Evolutionary conservation across 306 rosid species (phyloP), one percentile per base, ranked within the genome.

Genomic region (Nissolia schottii): DNA sequence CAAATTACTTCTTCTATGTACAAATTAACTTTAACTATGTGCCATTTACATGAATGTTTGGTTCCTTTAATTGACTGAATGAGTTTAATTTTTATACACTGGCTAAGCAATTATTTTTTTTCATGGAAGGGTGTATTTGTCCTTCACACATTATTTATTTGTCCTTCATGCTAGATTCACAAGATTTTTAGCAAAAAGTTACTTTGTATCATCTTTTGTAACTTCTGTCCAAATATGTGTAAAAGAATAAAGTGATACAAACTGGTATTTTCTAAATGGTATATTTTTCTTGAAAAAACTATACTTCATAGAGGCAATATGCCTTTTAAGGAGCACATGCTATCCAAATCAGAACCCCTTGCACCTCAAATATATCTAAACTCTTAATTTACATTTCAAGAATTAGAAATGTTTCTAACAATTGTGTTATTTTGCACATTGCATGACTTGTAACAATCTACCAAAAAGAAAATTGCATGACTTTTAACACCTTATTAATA

Each of bases 121-220:
- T 55, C 24, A 40, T 12, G 32, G 43, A 40, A 58, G 35, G 41
- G 59, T 32, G 22, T 58, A 18, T 3, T 59, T 49, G 29, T 43
- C 59, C 1, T 9, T 49, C n/a, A 34, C 4, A 61, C 78, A 48
- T 32, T 41, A 71, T 59, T 22, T 58, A 54, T 58, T 57, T 71
- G 20, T 28, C 16, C 37, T n/a, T 58, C 34, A 24, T 49, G 63
- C 51, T 61, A 73, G 53, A 23, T 49, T 59, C 22, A 13, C 41
- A 20, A 19, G 46, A 49, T 28, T 71, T n/a, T 61, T 35, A 16
- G 34, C 62, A 49, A 50, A 74, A 62, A 29, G 78, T 74, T 50
- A 37, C 71, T 62, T 74, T 74, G 15, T 61, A 67, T 14, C 18
- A 16, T 34, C 64, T 73, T 32, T 34, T 49, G 57, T 53, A 50